These are phyloP conservation scores for Sclerotinia subarctica DNA, from an alignment of 2,329 filamentous ascomycete species.

Conservation along the genomic window DNA sequence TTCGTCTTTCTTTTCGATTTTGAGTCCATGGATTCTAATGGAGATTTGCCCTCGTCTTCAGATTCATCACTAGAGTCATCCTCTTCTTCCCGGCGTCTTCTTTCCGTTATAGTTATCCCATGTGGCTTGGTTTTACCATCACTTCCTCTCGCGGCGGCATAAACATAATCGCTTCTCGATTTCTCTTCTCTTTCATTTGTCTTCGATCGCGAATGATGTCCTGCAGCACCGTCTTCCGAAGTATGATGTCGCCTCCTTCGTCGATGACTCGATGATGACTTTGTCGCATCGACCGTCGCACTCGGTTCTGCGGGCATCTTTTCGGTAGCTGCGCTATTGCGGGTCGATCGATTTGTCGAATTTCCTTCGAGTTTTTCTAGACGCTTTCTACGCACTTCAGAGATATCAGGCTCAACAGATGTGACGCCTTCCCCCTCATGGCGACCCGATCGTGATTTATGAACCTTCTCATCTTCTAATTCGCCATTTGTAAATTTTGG, in stretches of 20 bases:
- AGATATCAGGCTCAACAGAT: conserved; percentile 27
- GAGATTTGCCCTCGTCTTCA: conserved; percentile 22
- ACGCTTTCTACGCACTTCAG: conserved; percentile 31
- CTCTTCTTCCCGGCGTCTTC: conserved; percentile 29
- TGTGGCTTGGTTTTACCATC: conserved; percentile 17
- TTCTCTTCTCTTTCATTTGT: conserved; percentile 23
- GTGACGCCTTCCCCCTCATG: conserved; percentile 22
- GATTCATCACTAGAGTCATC: conserved; percentile 29
- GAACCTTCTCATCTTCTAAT: conserved; percentile 28
- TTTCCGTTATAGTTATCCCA: conserved; percentile 26
- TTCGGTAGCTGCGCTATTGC: conserved; percentile 26
- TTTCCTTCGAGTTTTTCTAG: conserved; percentile 34
- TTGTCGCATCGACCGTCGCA: conserved; percentile 28
- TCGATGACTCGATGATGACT: conserved; percentile 28
- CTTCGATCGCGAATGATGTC: conserved; percentile 27
- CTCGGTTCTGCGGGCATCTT: conserved; percentile 32
- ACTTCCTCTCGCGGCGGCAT: conserved; percentile 25
- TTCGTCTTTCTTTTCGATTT: conserved; percentile 32
- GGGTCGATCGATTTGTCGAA: conserved; percentile 19
- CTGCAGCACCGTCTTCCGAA: conserved; percentile 25
- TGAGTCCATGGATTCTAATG: conserved; percentile 22
- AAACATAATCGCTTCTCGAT: conserved; percentile 26
- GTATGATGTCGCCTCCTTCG: conserved; percentile 26
- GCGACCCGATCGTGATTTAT: conserved; percentile 24
- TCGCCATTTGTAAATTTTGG: conserved; percentile 26